Percentiles rank a stretch among this genome's conserved stretches.
phyloP scores from a whole-genome alignment of 495 filamentous ascomycete genomes.

The Penicillium odoratum region DNA sequence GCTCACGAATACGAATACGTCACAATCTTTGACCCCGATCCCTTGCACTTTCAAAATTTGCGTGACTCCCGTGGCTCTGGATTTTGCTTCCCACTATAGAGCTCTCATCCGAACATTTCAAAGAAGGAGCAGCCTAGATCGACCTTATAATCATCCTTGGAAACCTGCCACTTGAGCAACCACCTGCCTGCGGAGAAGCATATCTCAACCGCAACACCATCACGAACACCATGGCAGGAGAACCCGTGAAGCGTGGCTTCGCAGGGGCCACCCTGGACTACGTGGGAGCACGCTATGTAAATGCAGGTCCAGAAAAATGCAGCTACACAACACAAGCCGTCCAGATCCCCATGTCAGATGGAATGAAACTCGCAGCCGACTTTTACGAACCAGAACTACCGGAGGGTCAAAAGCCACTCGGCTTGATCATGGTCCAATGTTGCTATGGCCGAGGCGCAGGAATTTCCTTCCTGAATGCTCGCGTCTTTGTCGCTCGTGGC shows the following conservation, averaged over 20 bases:
- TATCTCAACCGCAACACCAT: not conserved
- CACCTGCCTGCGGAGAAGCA: not conserved
- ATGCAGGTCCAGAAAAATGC: constrained; percentile 16
- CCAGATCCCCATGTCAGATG: constrained; percentile 29
- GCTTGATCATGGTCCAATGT: constrained; percentile 25
- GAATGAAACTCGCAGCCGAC: constrained; percentile 28
- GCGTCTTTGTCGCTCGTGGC: constrained; percentile 31
- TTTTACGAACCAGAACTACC: constrained; percentile 26
- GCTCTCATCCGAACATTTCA: too few relatives aligned
- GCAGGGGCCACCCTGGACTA: constrained; percentile 17
- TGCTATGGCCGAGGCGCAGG: constrained; percentile 24
- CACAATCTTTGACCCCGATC: too few relatives aligned
- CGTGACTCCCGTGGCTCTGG: too few relatives aligned
- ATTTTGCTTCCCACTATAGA: too few relatives aligned
- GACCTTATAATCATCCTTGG: not conserved
- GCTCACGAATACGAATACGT: too few relatives aligned
- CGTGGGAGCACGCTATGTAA: constrained; percentile 11
- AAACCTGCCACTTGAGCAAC: not conserved
- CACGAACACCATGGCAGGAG: constrained; percentile 5
- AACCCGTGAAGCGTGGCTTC: constrained; percentile 14
- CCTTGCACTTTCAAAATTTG: too few relatives aligned
- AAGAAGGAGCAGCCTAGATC: not conserved
- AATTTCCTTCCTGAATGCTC: constrained; percentile 22
- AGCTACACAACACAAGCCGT: constrained; percentile 26
- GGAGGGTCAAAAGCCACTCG: constrained; percentile 12